Evolutionary conservation across 2,329 filamentous ascomycete genomes (phyloP).

Genomic region (Fusarium sp.): DNA sequence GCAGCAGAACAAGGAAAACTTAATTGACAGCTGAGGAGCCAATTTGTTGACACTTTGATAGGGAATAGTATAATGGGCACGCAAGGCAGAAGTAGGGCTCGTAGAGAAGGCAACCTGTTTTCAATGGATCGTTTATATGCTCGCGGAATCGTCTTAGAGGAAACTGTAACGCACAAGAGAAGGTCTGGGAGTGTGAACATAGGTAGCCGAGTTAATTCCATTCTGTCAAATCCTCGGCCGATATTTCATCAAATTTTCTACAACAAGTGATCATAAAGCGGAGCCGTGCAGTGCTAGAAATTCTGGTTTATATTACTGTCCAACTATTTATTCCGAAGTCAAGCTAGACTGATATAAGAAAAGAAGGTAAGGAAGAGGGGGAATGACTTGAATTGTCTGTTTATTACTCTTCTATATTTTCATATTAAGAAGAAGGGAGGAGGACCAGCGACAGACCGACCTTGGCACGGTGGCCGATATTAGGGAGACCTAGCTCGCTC

Average conservation of each 20-base stretch:
- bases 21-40: constrained; percentile 66
- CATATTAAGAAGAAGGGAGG: constrained; percentile 69
- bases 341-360: no score
- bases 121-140: constrained; percentile 39
- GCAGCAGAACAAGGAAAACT: constrained; percentile 65
- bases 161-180: constrained; percentile 34
- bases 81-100: constrained; percentile 35
- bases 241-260: neutral
- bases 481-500: constrained; percentile 59
- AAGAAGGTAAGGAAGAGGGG: no score
- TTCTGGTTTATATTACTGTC: constrained; percentile 27
- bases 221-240: constrained; percentile 38
- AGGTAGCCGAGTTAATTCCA: constrained; percentile 50
- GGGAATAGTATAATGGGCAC: constrained; percentile 43
- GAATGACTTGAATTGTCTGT: no score
- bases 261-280: constrained; percentile 27
- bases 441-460: constrained; percentile 77
- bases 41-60: constrained; percentile 39
- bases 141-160: neutral
- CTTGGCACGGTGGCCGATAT: constrained; percentile 76
- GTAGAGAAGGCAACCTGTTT: constrained; percentile 39
- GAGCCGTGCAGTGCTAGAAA: constrained; percentile 33
- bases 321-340: constrained; percentile 5
- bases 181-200: constrained; percentile 44
- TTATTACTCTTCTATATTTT: no score